Evolutionary conservation across 169 alveolate species (phyloP), one percentile per base, ranked within the genome.

Genomic region (Eimeria maxima): DNA sequence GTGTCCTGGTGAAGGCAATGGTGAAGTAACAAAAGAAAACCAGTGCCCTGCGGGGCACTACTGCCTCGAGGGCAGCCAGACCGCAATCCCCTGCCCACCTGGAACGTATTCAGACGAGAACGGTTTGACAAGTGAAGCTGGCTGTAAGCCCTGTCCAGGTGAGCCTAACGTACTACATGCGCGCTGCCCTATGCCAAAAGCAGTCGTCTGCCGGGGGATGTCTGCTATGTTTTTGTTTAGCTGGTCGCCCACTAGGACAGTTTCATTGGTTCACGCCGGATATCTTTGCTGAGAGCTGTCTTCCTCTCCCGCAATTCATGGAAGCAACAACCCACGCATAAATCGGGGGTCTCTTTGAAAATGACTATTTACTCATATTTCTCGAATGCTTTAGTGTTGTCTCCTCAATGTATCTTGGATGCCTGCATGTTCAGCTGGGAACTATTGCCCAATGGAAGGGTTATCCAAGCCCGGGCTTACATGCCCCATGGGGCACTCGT

Each of bases 1-100:
- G 3, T 87, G 94, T 63, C 81, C 81, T 44, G 94, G 94, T 63
- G 83, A 87, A 65, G 94, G 94, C 45, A 87, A 33, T n/a, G 81
- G 81, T 3, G 94, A 87, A 24, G 69, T 87, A 42, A 8, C 78
- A 60, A 27, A 42, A 24, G 94, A 87, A 33, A 65, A 87, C 63
- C 94, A 87, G 47, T 92, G 96, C 86, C 96, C 96, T 8, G 38
- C 69, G 27, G 96, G 96, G 22, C 89, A 78, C 71, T 92, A 92
- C 33, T 92, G 96, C 87, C 86, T 83, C 29, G 89, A 76, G 71
- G 92, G 92, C 22, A 76, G 92, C 55, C 57, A 65, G 84, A 83
- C 57, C 2, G 86, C 93, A 5, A 78, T 78, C 13, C 93, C 96
- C 13, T 92, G 96, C 44, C 96, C 96, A 2, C 84, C 89, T 38